Evolutionary conservation across 768 basidiomycete genomes (phyloP).

Genomic region (Mycena venus): DNA sequence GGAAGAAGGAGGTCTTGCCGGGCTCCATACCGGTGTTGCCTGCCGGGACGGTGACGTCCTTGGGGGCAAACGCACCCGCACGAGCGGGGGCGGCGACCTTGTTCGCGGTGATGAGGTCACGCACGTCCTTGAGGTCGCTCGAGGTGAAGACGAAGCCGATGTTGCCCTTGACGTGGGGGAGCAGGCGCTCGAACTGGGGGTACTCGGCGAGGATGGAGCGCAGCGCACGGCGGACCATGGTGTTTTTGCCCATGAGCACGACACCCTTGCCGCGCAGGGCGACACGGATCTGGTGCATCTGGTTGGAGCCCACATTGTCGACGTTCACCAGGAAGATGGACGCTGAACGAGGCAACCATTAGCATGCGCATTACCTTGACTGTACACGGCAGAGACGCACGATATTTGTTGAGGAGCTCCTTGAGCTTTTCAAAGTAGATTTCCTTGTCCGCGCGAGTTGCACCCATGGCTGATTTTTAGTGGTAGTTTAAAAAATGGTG

Average conservation of each 20-base stretch:
- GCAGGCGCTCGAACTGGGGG: conserved; percentile 96
- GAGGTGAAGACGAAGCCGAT: conserved; percentile 99
- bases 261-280: conserved; percentile 96
- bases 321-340: conserved; percentile 99
- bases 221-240: conserved; percentile 99
- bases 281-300: conserved; percentile 98
- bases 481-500: conserved; percentile 39
- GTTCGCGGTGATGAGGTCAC: conserved; percentile 94
- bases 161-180: conserved; percentile 97
- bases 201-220: conserved; percentile 90
- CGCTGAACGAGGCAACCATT: conserved; percentile 61
- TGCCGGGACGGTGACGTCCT: conserved; percentile 91
- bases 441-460: conserved; percentile 89
- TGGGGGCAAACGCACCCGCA: conserved; percentile 95
- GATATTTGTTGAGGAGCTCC: conserved; percentile 90
- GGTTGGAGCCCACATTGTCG: conserved; percentile 99
- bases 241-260: conserved; percentile 99
- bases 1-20: conserved; percentile 99
- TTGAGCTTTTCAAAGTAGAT: conserved; percentile 94
- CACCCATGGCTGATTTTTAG: conserved; percentile 82
- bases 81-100: conserved; percentile 99
- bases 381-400: conserved; percentile 64
- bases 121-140: conserved; percentile 93
- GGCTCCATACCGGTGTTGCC: conserved; percentile 99
- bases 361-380: neutral